Base-by-base conservation (phyloP, 2,329 filamentous ascomycete species). In the Thelonectria blattea region DNA sequence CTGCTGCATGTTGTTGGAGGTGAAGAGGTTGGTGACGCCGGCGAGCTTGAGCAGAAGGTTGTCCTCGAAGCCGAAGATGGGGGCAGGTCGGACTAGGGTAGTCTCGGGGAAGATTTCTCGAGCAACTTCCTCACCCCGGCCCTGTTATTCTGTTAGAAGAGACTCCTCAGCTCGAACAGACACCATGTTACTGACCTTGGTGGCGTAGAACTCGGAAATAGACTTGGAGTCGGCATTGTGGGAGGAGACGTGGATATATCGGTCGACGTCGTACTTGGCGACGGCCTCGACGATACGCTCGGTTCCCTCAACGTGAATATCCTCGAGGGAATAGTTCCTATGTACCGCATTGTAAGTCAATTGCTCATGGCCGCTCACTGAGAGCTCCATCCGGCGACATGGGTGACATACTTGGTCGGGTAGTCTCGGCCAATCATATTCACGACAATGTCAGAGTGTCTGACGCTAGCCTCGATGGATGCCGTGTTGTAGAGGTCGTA, bases 371-470 rank as follows among this genome's bases (percentile, higher is more conserved):
- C 49, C 11, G 17, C 37, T 39, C 20, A 24, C 41, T 18, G 12
- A 17, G 20, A 52, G 58, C 18, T 24, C 49, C 34, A 22, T 9
- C 10, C 4, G 17, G 46, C 22, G 20, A 32, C 42, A 46, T 24
- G 43, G 41, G 41, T 15, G 60, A 67, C 68, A 71, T 81, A 93
- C 91, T 99, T 99, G 71, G 95, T 99, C 66, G 94, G 91, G 77
- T 98, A 98, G 77, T 94, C 91, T 65, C 94, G 91, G 66, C 95
- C 95, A 73, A 97, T 85, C 70, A 99, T 83, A 80, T 99, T 99
- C 84, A 96, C 97, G 66, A 99, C 95, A 64, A 97, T 91, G 75
- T 99, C 95, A 43, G 94, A 98, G 78, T 99, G 95, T 72, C 95
- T 87, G 54, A 99, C 93, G 72, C 92, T 95, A 79, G 97, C 93